Percentiles rank a stretch among this genome's conserved stretches.
Conservation (phyloP, 2,329 filamentous ascomycete species). For the Fusarium vanettenii region DNA sequence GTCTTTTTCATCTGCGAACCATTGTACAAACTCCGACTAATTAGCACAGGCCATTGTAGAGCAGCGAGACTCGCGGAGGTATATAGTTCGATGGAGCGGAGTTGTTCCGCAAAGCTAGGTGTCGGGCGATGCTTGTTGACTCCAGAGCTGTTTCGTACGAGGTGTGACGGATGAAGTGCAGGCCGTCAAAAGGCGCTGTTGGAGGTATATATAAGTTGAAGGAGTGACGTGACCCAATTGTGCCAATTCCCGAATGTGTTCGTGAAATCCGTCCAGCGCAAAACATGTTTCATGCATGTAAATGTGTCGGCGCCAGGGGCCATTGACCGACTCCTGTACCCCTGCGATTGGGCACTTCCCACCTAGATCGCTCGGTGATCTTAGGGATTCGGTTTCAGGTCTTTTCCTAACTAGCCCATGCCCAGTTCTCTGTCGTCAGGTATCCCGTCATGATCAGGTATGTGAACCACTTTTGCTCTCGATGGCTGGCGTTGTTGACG, state of each 20-base stretch:
- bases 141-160: neutral
- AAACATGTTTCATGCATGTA: neutral
- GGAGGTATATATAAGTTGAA: neutral
- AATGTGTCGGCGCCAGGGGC: neutral
- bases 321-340: neutral
- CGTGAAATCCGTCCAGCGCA: neutral
- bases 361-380: neutral
- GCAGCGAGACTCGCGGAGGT: too few relatives aligned
- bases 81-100: neutral
- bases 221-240: neutral
- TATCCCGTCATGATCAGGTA: accelerated
- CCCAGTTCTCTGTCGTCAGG: neutral
- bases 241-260: neutral
- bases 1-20: too few relatives aligned
- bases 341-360: neutral
- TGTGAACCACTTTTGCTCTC: neutral
- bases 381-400: too few relatives aligned
- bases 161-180: neutral
- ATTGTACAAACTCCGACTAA: too few relatives aligned
- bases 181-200: neutral
- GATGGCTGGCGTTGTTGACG: neutral
- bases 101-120: neutral
- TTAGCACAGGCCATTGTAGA: too few relatives aligned
- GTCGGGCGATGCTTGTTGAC: neutral
- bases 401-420: neutral